Conservation (phyloP, 768 basidiomycete genomes). For the Podaxis sp. region DNA sequence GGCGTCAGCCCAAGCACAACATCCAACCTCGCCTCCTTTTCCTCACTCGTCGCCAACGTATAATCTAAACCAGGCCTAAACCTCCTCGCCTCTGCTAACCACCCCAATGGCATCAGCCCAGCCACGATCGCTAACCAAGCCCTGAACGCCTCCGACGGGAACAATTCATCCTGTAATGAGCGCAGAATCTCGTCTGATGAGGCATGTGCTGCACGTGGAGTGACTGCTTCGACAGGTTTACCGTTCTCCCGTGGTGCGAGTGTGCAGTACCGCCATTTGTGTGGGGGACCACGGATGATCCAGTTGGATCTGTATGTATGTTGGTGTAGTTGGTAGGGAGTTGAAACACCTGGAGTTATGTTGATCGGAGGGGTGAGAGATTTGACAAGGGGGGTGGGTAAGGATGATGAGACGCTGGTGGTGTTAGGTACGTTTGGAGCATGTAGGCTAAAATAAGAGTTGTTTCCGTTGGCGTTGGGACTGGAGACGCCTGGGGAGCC, state of each 20-base stretch:
- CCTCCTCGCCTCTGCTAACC: constrained; percentile 76
- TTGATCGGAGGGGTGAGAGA: neutral
- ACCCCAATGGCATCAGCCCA: constrained; percentile 64
- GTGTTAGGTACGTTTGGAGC: neutral
- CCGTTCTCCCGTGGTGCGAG: constrained; percentile 39
- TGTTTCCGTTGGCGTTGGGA: neutral
- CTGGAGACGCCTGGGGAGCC: neutral
- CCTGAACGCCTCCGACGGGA: constrained; percentile 78
- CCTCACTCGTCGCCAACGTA: constrained; percentile 86
- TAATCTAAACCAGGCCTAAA: constrained; percentile 94
- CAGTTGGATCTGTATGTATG: constrained; percentile 34
- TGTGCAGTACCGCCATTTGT: constrained; percentile 89
- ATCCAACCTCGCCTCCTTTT: constrained; percentile 78
- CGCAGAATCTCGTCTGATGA: constrained; percentile 58
- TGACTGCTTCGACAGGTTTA: constrained; percentile 39
- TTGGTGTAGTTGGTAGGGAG: neutral
- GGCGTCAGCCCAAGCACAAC: constrained; percentile 86
- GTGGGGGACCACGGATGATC: constrained; percentile 81
- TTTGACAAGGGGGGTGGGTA: too few relatives aligned
- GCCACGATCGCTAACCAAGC: constrained; percentile 83
- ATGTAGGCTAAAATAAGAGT: neutral
- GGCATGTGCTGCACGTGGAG: constrained; percentile 47
- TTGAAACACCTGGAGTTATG: neutral
- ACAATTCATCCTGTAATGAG: constrained; percentile 70
- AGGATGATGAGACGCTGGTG: neutral